Evolutionary conservation across 2,329 filamentous ascomycete genomes (phyloP), one percentile per base, ranked within the genome.

Genomic region (Triangularia verruculosa): DNA sequence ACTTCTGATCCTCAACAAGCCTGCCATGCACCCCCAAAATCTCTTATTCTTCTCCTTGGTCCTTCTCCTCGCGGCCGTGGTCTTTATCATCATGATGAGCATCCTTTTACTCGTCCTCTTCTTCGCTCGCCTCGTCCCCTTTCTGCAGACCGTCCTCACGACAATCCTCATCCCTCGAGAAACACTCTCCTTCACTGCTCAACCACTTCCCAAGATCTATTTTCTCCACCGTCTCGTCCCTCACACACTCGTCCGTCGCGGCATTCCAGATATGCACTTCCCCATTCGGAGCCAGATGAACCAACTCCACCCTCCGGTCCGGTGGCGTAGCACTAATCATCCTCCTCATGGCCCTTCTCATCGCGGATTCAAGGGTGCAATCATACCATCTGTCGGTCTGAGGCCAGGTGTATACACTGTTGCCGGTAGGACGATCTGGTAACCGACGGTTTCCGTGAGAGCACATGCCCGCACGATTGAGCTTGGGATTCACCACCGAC

Each of bases 201-300:
- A 59, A 25, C 57, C 34, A 7, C 51, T 61, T 43, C 27, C 3
- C 1, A 43, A 56, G 17, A 67, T 57, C 55, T 27, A 22, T 30
- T 58, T 61, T 51, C 52, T 28, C 24, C 58, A 66, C 64, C 4
- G 39, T 63, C 32, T 3, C 5, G 15, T 67, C 59, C 20, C 59
- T 32, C 17, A 57, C 61, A 51, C 68, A 69, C 6, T 12, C 28
- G 9, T 63, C 63, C 1, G 58, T 67, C 51, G 12, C 4, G 5
- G 66, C 66, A 57, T 68, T 57, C 68, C 68, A 69, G 0, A 63
- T 47, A 39, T 67, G 66, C 20, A 69, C 55, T 55, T 68, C 63
- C 1, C 66, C 66, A n/a, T 24, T 64, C 1, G 61, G 57, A 3
- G 65, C 62, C 27, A 68, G 43, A 43, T 69, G 68, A 13, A 68